Conservation (phyloP, 2,329 filamentous ascomycete genomes). For the Calonectria multiphialidica region DNA sequence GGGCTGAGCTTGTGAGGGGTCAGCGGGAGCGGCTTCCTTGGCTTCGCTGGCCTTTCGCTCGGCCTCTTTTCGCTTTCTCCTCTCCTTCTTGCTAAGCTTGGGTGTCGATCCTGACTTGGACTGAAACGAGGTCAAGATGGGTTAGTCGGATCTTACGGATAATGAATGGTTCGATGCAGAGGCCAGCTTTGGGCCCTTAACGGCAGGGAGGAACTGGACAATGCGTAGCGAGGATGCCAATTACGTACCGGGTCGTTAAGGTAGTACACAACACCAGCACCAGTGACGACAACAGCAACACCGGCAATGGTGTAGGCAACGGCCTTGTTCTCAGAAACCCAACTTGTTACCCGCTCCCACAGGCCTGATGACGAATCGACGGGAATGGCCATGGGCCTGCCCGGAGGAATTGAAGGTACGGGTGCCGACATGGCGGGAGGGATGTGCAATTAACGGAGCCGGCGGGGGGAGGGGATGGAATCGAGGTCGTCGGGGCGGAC, state of each 20-base stretch:
- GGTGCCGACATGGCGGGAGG: conserved; percentile 57
- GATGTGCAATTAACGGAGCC: conserved; percentile 40
- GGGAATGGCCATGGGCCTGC: conserved; percentile 58
- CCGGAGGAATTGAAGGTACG: conserved; percentile 61
- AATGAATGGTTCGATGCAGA: conserved; percentile 35
- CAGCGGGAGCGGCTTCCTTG: conserved; percentile 50
- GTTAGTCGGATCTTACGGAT: conserved; percentile 30
- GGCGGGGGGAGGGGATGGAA: conserved; percentile 38
- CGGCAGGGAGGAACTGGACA: conserved; percentile 12
- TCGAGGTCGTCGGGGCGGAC: conserved; percentile 43
- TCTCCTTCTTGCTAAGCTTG: conserved; percentile 91
- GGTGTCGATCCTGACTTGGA: conserved; percentile 62
- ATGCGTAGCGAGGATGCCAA: conserved; percentile 1
- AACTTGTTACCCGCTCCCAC: conserved; percentile 91
- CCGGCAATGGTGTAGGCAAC: conserved; percentile 97
- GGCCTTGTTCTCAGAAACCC: conserved; percentile 96
- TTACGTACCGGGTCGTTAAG: conserved; percentile 69
- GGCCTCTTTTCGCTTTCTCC: conserved; percentile 87
- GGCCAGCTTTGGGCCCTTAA: conserved; percentile 9
- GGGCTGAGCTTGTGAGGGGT: conserved; percentile 58
- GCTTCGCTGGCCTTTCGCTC: conserved; percentile 68
- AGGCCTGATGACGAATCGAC: conserved; percentile 74
- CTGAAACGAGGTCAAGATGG: conserved; percentile 50
- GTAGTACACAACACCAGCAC: conserved; percentile 94
- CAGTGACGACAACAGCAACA: conserved; percentile 90